A percentile compares a stretch with the other conserved stretches of the same genome.
Conservation (phyloP, 768 basidiomycete genomes). For the Royoungia palumana region DNA sequence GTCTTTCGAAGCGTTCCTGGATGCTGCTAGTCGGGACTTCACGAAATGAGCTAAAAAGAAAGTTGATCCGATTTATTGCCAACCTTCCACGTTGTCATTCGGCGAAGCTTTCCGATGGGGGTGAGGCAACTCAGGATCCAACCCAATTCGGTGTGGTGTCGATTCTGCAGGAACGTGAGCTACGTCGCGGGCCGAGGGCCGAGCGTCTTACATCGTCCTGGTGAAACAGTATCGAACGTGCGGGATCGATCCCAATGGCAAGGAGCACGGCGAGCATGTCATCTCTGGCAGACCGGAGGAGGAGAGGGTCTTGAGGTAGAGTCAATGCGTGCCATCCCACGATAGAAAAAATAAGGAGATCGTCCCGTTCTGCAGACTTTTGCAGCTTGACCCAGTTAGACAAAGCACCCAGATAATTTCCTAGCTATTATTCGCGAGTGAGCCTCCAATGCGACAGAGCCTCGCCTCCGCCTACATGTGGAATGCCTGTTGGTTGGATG, state of each 20-base stretch:
- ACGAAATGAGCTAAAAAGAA: background rate
- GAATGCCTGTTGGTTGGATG: slow-evolving; percentile 90
- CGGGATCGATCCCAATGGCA: slow-evolving; percentile 81
- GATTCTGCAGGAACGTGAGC: slow-evolving; percentile 50
- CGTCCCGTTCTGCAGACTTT: slow-evolving; percentile 49
- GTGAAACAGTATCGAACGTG: slow-evolving; percentile 71
- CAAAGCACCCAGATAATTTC: slow-evolving; percentile 90
- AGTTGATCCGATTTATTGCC: slow-evolving; percentile 3
- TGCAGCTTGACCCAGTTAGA: slow-evolving; percentile 87
- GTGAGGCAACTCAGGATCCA: slow-evolving; percentile 90
- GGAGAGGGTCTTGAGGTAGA: slow-evolving; percentile 76
- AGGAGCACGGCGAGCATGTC: slow-evolving; percentile 83
- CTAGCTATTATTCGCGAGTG: slow-evolving; percentile 58
- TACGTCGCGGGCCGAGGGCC: background rate
- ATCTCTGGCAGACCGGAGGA: slow-evolving; percentile 56
- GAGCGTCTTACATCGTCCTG: slow-evolving; percentile 75
- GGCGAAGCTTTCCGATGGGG: slow-evolving; percentile 72
- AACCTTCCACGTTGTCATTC: slow-evolving; percentile 99
- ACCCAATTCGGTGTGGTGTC: slow-evolving; percentile 78
- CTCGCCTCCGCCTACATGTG: slow-evolving; percentile 57
- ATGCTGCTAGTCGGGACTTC: slow-evolving; percentile 72
- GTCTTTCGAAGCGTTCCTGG: slow-evolving; percentile 71
- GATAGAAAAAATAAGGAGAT: slow-evolving; percentile 76
- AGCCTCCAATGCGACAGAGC: background rate
- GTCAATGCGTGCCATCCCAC: slow-evolving; percentile 96